Evolutionary conservation across 345 rosid genomes (phyloP), one percentile per base, ranked within the genome.

Genomic region (Citrus reticulata): DNA sequence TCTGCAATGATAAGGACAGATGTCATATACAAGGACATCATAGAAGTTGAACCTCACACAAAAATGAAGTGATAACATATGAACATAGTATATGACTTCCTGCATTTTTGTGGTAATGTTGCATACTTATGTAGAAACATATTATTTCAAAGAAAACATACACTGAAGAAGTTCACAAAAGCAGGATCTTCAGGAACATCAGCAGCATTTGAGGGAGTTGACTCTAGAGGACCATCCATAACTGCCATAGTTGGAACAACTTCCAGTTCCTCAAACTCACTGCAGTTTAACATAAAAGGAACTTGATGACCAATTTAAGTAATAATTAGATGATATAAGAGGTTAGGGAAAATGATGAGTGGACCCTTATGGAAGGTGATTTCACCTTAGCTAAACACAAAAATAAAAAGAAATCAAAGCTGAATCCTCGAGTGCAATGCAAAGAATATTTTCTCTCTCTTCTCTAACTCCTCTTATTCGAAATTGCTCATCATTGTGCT

Each of bases 211-310:
- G 25, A 25, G 25, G 25, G 25, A 25, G 25, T 25, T 25, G 25
- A 25, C 25, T 25, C 25, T 25, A 25, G 25, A 25, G 25, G 25
- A 25, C 25, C 25, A 25, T 25, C 25, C 25, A 25, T 25, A 25
- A 25, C 25, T 25, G 25, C 25, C 25, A 25, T 25, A 25, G 25
- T 25, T 25, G 25, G 25, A 25, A 25, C 87, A 76, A 92, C 94
- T 85, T 95, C 99, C 78, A 95, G 86, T 81, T 93, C 99, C 89
- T 95, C 98, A 92, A 89, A 91, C 87, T 93, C 97, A 77, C 97
- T 93, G 85, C 82, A 83, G 75, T 68, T 55, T 69, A 55, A 55
- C 70, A 79, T 34, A 70, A 72, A 58, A 32, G 40, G 20, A 34
- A 64, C 14, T 69, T 16, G 8, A n/a, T 57, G 7, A 68, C 24